Base-by-base conservation (phyloP, 2,329 filamentous ascomycete genomes). In the Pestalotiopsis sp. region DNA sequence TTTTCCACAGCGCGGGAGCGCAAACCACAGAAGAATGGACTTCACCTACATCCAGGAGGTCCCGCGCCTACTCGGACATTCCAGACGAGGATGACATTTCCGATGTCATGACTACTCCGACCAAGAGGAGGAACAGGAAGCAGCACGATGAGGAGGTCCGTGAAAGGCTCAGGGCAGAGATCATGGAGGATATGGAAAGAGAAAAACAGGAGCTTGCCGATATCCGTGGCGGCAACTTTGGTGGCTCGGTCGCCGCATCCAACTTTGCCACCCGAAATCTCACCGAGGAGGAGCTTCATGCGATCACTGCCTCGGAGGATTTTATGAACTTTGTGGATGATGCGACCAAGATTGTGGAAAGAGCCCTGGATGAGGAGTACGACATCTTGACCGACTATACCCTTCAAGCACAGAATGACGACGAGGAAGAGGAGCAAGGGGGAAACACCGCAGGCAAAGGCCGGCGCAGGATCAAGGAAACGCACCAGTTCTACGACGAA, bases 311-410 rank as follows among this genome's bases (percentile, higher is more conserved):
- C 67, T 98, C 95, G 0, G 91, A 95, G 38, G 96, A 98, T 65
- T 99, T 99, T 78, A 87, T 96, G 70, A 94, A 97, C 74, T 99
- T 99, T 77, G 90, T 99, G 38, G 96, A 99, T 76, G 90, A 94
- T 74, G 98, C 95, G 25, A 97, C 94, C 68, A 99, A 98, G 81
- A 95, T 99, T 63, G 95, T 99, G 74, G 96, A 99, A 83, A 90
- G 96, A 76, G 95, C 96, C 4, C 84, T 99, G 72, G 96, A 98
- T 76, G 92, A 97, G 77, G 94, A 98, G 76, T 99, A 98, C 79
- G 96, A 99, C 79, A 93, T 99, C 70, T 85, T 99, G 70, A 94
- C 94, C 69, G 95, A 99, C 81, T 99, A 99, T 81, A 94, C 94
- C 52, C 85, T 97, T 52, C 92, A 93, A 69, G 92, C 92, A 5